Percentiles rank a stretch among this genome's conserved stretches.
phyloP scores from a whole-genome alignment of 371 early-diverging fungal species.

The Mucor irregularis region DNA sequence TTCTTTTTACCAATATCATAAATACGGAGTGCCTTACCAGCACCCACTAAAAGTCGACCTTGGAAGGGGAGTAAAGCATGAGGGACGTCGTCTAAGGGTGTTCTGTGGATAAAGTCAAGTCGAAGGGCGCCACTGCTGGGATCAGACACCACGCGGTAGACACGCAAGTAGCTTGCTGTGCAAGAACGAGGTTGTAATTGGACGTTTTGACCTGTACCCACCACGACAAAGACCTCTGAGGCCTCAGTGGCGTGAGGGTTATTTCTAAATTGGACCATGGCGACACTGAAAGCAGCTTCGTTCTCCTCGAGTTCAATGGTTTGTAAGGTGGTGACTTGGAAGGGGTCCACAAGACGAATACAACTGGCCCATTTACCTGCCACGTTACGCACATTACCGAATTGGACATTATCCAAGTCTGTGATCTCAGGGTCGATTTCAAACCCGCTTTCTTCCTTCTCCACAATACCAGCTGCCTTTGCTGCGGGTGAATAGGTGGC shows the following conservation, averaged over 20 bases:
- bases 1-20: slow-evolving; percentile 93
- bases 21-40: slow-evolving; percentile 85
- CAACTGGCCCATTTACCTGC: slow-evolving; percentile 89
- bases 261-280: slow-evolving; percentile 70
- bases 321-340: slow-evolving; percentile 72
- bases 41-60: slow-evolving; percentile 86
- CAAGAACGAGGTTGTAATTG: slow-evolving; percentile 72
- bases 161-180: slow-evolving; percentile 69
- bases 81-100: slow-evolving; percentile 86
- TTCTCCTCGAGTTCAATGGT: slow-evolving; percentile 80
- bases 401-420: slow-evolving; percentile 50
- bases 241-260: slow-evolving; percentile 50
- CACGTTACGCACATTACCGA: slow-evolving; percentile 72
- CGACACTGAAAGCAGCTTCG: slow-evolving; percentile 87
- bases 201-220: slow-evolving; percentile 85
- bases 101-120: slow-evolving; percentile 84
- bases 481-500: slow-evolving; percentile 70
- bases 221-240: slow-evolving; percentile 65
- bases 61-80: slow-evolving; percentile 85
- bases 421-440: slow-evolving; percentile 56
- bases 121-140: slow-evolving; percentile 48
- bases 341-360: slow-evolving; percentile 84
- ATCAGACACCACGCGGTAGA: slow-evolving; percentile 71
- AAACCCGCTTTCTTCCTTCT: slow-evolving; percentile 55
- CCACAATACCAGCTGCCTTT: slow-evolving; percentile 54